A percentile compares a stretch with the other conserved stretches of the same genome.
phyloP scores from a whole-genome alignment of 2,329 filamentous ascomycete species.

The Atkinsonella texensis region DNA sequence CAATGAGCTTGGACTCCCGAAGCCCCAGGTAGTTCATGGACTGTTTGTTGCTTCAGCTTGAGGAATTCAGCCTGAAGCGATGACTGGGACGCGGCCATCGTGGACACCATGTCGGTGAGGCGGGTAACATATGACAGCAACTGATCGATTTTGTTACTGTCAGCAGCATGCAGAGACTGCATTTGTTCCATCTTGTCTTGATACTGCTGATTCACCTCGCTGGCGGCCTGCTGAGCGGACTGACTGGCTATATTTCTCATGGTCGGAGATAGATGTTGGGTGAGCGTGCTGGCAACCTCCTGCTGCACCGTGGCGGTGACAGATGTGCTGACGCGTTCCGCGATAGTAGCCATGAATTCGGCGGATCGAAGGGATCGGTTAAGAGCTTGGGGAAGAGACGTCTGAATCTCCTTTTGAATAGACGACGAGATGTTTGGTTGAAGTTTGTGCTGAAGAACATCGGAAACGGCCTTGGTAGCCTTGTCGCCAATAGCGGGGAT shows the following conservation, averaged over 20 bases:
- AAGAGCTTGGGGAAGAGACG: constrained; percentile 52
- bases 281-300: constrained; percentile 50
- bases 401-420: constrained; percentile 63
- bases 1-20: constrained; percentile 9
- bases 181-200: constrained; percentile 38
- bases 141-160: constrained; percentile 57
- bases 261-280: constrained; percentile 51
- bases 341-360: constrained; percentile 57
- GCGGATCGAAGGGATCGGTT: constrained; percentile 50
- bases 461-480: constrained; percentile 55
- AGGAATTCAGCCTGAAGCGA: constrained; percentile 55
- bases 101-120: constrained; percentile 55
- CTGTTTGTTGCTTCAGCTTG: constrained; percentile 40
- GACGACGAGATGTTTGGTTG: constrained; percentile 51
- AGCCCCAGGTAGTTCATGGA: constrained; percentile 29
- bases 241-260: constrained; percentile 53
- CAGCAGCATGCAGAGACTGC: constrained; percentile 36
- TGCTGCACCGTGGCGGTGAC: constrained; percentile 58
- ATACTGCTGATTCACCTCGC: constrained; percentile 54
- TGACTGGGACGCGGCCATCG: constrained; percentile 56
- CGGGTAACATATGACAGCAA: constrained; percentile 55
- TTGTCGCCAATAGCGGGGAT: constrained; percentile 62
- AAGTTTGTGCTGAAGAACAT: constrained; percentile 58
- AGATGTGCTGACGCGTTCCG: constrained; percentile 55
- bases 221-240: constrained; percentile 54